Base-by-base conservation (phyloP, 148 eudicot species). In the Arctostaphylos glauca region DNA sequence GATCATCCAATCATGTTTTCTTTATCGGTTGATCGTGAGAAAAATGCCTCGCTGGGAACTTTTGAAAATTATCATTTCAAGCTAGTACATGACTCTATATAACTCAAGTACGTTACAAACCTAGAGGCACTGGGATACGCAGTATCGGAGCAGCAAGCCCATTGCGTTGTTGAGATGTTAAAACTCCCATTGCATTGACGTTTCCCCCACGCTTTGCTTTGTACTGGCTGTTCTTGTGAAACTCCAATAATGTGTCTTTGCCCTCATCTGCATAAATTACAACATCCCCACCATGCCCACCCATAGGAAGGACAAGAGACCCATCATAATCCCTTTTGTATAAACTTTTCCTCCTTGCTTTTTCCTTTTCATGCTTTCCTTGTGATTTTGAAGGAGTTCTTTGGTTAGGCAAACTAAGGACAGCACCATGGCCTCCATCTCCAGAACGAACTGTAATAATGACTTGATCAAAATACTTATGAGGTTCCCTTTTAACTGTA, bases 191-290 rank as follows among this genome's bases (percentile, higher is more conserved):
- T 74, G 93, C 89, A 85, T 84, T 91, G 72, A 94, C 98, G 89
- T 91, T 96, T 76, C 99, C 99, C 47, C 99, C 99, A 49, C 99
- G 98, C 82, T 93, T 96, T 14, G 95, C 99, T 85, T 88, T 94
- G 77, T 75, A 90, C 31, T 93, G 89, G 80, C 88, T 87, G 80
- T 92, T 90, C 86, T 90, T 87, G 85, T 96, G 99, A 76, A 94
- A 94, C 76, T 96, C 99, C 90, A 96, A 85, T 58, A 96, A 79
- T 25, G 97, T 81, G 86, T 96, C 97, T 81, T 85, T 89, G 83
- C 90, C 89, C 88, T 92, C 97, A 83, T 96, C 99, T 14, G 95
- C 98, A 88, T 91, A 96, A 19, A 96, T 93, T 46, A 96, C 86
- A 52, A 96, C 93, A 88, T 96, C 99, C 38, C 94, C 99, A 72